phyloP scores from a whole-genome alignment of 306 rosid species.

The Styphnolobium japonicum region DNA sequence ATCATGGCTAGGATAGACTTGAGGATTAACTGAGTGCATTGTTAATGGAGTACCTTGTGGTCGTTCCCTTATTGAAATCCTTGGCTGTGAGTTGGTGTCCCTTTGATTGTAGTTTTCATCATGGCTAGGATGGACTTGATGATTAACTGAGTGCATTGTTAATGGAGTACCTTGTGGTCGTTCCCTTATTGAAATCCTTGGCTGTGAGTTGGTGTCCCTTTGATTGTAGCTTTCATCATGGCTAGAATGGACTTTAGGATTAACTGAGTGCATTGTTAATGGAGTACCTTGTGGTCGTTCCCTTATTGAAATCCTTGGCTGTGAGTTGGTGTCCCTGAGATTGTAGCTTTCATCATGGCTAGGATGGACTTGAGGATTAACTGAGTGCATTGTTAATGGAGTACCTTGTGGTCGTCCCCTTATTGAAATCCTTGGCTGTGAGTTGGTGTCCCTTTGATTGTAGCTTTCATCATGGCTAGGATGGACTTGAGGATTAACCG shows the following conservation, averaged over 20 bases:
- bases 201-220: constrained; percentile 55
- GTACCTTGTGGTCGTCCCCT: constrained; percentile 46
- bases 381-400: constrained; percentile 25
- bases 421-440: constrained; percentile 45
- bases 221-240: constrained; percentile 42
- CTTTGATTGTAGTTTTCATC: constrained; percentile 46
- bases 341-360: constrained; percentile 46
- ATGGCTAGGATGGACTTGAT: constrained; percentile 29
- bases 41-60: constrained; percentile 26
- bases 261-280: constrained; percentile 34
- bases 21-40: constrained; percentile 34
- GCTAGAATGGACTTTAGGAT: constrained; percentile 21
- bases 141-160: constrained; percentile 40
- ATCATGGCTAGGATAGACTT: constrained; percentile 35
- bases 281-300: constrained; percentile 47
- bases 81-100: constrained; percentile 54
- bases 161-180: constrained; percentile 48
- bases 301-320: constrained; percentile 50
- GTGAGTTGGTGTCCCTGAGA: constrained; percentile 59
- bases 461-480: constrained; percentile 40
- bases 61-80: constrained; percentile 45
- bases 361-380: constrained; percentile 36
- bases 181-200: constrained; percentile 47
- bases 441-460: constrained; percentile 50
- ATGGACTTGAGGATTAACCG: constrained; percentile 29